phyloP scores from a whole-genome alignment of 192 early-diverging fungal genomes.

The Helicostylum pulchrum region DNA sequence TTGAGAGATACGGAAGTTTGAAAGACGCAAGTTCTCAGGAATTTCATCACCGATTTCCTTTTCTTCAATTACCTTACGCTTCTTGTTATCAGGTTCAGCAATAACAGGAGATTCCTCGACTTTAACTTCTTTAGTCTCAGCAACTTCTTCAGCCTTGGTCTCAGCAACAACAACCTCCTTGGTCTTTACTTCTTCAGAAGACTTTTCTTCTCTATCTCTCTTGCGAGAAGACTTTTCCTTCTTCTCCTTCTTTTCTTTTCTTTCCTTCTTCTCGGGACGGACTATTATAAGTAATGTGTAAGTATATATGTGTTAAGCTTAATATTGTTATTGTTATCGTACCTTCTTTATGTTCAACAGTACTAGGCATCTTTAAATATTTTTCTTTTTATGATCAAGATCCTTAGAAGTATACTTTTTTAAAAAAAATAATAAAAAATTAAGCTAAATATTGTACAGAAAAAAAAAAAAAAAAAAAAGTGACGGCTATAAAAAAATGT shows the following conservation, averaged over 20 bases:
- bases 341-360: neutral
- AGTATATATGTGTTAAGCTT: neutral
- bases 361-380: constrained; percentile 4
- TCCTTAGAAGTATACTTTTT: too few relatives aligned
- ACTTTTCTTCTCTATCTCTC: constrained; percentile 40
- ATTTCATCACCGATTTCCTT: constrained; percentile 41
- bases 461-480: too few relatives aligned
- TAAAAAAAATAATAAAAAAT: too few relatives aligned
- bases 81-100: constrained; percentile 38
- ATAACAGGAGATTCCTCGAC: neutral
- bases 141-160: constrained; percentile 26
- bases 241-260: constrained; percentile 45
- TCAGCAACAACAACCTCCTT: constrained; percentile 27
- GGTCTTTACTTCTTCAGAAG: too few relatives aligned
- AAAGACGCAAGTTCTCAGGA: constrained; percentile 53
- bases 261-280: neutral
- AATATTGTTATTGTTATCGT: neutral
- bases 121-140: constrained; percentile 7
- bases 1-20: constrained; percentile 60
- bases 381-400: neutral
- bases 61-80: constrained; percentile 32
- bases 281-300: neutral
- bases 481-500: too few relatives aligned
- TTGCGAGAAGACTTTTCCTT: constrained; percentile 26
- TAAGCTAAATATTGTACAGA: too few relatives aligned